Percentiles rank a stretch among this genome's conserved stretches.
Conservation (phyloP, 2,329 filamentous ascomycete genomes). For the Pezizomycotina sp. region DNA sequence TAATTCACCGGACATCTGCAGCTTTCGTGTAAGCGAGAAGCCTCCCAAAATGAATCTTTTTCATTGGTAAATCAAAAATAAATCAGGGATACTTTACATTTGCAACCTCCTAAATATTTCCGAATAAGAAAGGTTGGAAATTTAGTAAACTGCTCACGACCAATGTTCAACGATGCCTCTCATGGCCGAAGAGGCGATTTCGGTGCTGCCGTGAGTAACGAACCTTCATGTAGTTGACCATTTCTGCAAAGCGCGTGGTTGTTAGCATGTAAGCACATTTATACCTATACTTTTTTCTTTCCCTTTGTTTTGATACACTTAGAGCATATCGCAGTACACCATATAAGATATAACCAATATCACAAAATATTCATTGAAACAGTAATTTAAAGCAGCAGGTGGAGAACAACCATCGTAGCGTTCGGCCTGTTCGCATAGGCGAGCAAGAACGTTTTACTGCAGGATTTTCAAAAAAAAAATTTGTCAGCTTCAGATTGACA, state of each 20-base stretch:
- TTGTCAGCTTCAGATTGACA: slow-evolving; percentile 25
- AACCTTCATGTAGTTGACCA: slow-evolving; percentile 98
- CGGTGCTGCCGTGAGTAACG: slow-evolving; percentile 27
- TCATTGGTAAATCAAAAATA: too few relatives aligned
- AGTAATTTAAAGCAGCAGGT: neutral
- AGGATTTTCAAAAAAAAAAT: slow-evolving; percentile 11
- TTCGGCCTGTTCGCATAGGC: slow-evolving; percentile 99
- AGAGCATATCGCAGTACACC: too few relatives aligned
- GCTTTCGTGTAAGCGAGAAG: too few relatives aligned
- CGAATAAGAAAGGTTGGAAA: slow-evolving; percentile 27
- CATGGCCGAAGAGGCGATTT: slow-evolving; percentile 12
- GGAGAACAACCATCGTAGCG: slow-evolving; percentile 63
- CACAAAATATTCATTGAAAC: slow-evolving; percentile 32
- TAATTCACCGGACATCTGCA: too few relatives aligned
- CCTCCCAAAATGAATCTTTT: too few relatives aligned
- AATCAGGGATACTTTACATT: slow-evolving; percentile 48
- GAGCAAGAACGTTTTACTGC: slow-evolving; percentile 99
- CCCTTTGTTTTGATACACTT: too few relatives aligned
- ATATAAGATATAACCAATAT: neutral
- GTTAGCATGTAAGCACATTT: too few relatives aligned
- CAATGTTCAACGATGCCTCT: slow-evolving; percentile 3
- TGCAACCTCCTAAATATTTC: slow-evolving; percentile 60
- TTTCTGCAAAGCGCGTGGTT: slow-evolving; percentile 41
- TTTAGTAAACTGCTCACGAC: slow-evolving; percentile 18
- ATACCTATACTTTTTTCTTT: too few relatives aligned